Conservation (phyloP, 768 basidiomycete species). For the Clitopilus hobsonii region DNA sequence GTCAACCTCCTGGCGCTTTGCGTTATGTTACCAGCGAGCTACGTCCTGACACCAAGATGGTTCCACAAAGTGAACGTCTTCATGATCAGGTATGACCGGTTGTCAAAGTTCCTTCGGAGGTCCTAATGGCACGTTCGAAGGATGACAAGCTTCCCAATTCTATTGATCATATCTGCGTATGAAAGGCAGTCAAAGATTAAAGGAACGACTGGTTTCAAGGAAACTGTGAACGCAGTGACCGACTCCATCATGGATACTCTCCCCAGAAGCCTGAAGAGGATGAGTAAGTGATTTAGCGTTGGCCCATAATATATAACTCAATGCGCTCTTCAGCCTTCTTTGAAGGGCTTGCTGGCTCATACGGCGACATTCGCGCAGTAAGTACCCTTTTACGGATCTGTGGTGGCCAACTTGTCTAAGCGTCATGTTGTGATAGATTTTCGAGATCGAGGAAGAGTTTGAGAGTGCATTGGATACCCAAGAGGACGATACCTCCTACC, state of each 20-base stretch:
- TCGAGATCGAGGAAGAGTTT: constrained; percentile 71
- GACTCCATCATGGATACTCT: constrained; percentile 72
- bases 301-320: constrained; percentile 1
- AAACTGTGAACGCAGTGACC: constrained; percentile 61
- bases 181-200: constrained; percentile 77
- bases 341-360: constrained; percentile 72
- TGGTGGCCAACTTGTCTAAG: neutral
- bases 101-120: neutral
- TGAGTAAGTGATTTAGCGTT: constrained; percentile 48
- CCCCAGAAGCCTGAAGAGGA: constrained; percentile 65
- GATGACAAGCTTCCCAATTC: constrained; percentile 78
- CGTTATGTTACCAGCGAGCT: constrained; percentile 84
- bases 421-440: constrained; percentile 44
- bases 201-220: constrained; percentile 63
- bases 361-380: constrained; percentile 72
- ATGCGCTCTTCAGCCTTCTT: constrained; percentile 73
- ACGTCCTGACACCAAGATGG: constrained; percentile 88
- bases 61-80: constrained; percentile 96
- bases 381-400: constrained; percentile 13
- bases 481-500: constrained; percentile 26
- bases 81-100: constrained; percentile 69
- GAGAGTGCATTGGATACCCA: constrained; percentile 53
- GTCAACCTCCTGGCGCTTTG: constrained; percentile 85
- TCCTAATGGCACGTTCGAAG: too few relatives aligned
- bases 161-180: constrained; percentile 77